Evolutionary conservation across 768 basidiomycete species (phyloP).

Genomic region (Mycena belliarum): DNA sequence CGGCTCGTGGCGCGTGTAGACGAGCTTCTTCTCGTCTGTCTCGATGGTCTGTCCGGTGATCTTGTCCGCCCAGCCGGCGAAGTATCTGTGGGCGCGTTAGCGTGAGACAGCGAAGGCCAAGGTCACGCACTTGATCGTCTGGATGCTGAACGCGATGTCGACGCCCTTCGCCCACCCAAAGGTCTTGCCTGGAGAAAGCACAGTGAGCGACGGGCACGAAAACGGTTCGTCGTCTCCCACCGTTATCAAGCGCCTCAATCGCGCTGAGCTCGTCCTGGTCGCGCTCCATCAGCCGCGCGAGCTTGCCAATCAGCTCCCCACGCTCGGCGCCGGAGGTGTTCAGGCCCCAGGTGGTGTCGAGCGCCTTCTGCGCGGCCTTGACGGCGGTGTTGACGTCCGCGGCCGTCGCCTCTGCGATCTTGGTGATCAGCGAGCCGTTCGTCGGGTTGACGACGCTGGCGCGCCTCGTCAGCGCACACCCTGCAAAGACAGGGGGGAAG

Average conservation of each 20-base stretch:
- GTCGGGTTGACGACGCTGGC: slow-evolving; percentile 62
- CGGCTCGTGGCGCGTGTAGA: slow-evolving; percentile 72
- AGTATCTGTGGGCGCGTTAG: slow-evolving; percentile 50
- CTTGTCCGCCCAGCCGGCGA: slow-evolving; percentile 91
- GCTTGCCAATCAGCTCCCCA: slow-evolving; percentile 51
- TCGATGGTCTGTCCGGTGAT: slow-evolving; percentile 76
- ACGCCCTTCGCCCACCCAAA: slow-evolving; percentile 46
- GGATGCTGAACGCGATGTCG: slow-evolving; percentile 51
- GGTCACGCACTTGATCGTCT: slow-evolving; percentile 37
- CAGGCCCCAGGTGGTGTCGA: slow-evolving; percentile 63
- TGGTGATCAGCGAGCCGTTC: slow-evolving; percentile 55
- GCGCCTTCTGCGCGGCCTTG: slow-evolving; percentile 56
- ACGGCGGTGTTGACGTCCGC: slow-evolving; percentile 73
- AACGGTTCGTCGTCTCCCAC: slow-evolving; percentile 27
- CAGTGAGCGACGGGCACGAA: not conserved
- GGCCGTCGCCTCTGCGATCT: slow-evolving; percentile 52
- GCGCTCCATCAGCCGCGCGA: slow-evolving; percentile 58
- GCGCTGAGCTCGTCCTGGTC: slow-evolving; percentile 61
- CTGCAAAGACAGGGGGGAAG: not conserved
- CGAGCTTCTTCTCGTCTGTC: slow-evolving; percentile 56
- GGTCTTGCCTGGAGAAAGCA: slow-evolving; percentile 48
- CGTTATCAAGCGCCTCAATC: slow-evolving; percentile 68
- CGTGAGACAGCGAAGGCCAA: too few species aligned
- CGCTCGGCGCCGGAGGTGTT: slow-evolving; percentile 48
- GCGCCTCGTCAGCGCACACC: not conserved